Conservation (phyloP, 768 basidiomycete genomes). For the Strobilomyces dryophilus region DNA sequence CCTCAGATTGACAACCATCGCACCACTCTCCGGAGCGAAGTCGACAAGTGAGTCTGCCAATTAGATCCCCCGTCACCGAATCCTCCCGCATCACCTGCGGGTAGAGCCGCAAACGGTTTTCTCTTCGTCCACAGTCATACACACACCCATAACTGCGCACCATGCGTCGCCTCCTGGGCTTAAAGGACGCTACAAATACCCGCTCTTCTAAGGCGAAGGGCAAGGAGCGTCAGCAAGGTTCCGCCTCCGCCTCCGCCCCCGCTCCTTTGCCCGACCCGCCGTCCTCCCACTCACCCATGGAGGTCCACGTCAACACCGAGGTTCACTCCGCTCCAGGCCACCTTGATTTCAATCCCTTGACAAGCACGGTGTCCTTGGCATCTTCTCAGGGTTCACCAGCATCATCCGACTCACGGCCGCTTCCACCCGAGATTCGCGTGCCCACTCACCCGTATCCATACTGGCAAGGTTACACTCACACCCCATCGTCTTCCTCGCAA, state of each 20-base stretch:
- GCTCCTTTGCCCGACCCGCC: slow-evolving; percentile 2
- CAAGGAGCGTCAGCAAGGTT: slow-evolving; percentile 22
- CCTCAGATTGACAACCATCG: slow-evolving; percentile 4
- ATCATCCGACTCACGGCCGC: slow-evolving; percentile 15
- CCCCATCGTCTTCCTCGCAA: slow-evolving; percentile 28
- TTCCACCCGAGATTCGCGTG: slow-evolving; percentile 32
- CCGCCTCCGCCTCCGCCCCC: slow-evolving; percentile 1
- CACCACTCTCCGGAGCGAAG: background rate
- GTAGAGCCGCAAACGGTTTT: slow-evolving; percentile 12
- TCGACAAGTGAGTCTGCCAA: slow-evolving; percentile 12
- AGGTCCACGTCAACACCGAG: slow-evolving; percentile 30
- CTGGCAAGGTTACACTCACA: slow-evolving; percentile 31
- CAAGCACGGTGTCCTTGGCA: slow-evolving; percentile 14
- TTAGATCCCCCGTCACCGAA: slow-evolving; percentile 6
- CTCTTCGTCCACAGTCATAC: slow-evolving; percentile 14
- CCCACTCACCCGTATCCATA: slow-evolving; percentile 33
- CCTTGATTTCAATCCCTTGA: slow-evolving; percentile 15
- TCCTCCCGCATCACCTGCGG: slow-evolving; percentile 16
- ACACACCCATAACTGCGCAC: slow-evolving; percentile 8
- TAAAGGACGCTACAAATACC: slow-evolving; percentile 20
- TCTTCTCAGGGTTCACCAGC: slow-evolving; percentile 16
- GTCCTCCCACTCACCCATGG: slow-evolving; percentile 11
- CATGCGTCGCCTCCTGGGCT: slow-evolving; percentile 31
- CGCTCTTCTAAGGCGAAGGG: slow-evolving; percentile 18
- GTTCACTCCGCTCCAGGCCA: slow-evolving; percentile 20